Base-by-base conservation (phyloP, 306 rosid genomes). In the Dicorynia guianensis region DNA sequence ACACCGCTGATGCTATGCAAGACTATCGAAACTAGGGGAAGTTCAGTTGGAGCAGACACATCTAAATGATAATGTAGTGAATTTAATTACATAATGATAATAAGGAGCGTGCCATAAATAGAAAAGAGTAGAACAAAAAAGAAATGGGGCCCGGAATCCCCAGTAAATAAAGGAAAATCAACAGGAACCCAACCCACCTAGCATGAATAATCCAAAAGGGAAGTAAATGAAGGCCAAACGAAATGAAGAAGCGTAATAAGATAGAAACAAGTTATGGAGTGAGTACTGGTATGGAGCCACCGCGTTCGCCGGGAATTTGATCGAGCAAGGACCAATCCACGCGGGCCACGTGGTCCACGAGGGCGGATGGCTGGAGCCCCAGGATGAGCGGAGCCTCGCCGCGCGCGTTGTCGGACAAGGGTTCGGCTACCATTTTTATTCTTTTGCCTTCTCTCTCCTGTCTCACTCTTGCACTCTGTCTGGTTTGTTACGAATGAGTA, bases 331-430 rank as follows among this genome's bases (percentile, higher is more conserved):
- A 83, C 54, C 62, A 66, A 64, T 86, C 88, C 12, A 90, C 91
- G 58, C 76, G 87, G 44, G 97, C 93, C 20, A 90, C 86, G 79
- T 65, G 92, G 83, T 95, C 99, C 19, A 90, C 71, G 52, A 95
- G 96, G 46, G 97, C 97, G 1, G 92, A 82, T 0, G 97, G 90
- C 57, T 95, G 97, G 18, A 95, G 92, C 1, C 99, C 99, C 5
- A 95, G 74, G 33, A 95, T 17, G 64, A 87, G 59, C 76, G 98
- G 96, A 83, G 95, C 86, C 74, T 76, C 71, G 1, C 15, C 35
- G n/a, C 3, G 1, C 52, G 6, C 14, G 61, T 66, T 10, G 63
- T 49, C 20, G 42, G 39, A 43, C 9, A 71, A 55, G 75, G 7
- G 19, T 54, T 76, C 80, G 56, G 77, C 82, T 46, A 81, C 87